A percentile compares a stretch with the other conserved stretches of the same genome.
Conservation (phyloP, 345 rosid genomes). For the Ailanthus altissimus region DNA sequence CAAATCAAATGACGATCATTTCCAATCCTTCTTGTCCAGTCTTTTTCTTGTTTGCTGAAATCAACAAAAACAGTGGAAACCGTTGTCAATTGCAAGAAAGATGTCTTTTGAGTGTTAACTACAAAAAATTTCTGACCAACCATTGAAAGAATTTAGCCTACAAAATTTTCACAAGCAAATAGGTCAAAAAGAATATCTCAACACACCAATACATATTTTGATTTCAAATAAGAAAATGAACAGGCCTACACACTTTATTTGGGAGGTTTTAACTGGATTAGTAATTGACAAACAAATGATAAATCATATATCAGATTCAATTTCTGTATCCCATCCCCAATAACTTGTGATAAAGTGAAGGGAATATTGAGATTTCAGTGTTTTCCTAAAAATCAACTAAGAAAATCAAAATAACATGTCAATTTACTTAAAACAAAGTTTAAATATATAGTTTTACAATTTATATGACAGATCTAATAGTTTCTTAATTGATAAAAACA, state of each 20-base stretch:
- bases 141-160: background rate
- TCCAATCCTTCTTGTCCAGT: constrained; percentile 95
- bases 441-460: background rate
- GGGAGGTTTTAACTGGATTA: background rate
- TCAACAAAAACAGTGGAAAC: background rate
- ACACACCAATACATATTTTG: background rate
- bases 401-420: background rate
- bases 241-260: background rate
- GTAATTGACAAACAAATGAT: background rate
- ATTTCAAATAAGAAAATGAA: background rate
- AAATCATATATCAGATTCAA: background rate
- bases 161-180: background rate
- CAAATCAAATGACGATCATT: constrained; percentile 98
- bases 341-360: background rate
- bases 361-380: background rate
- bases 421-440: background rate
- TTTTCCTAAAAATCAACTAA: background rate
- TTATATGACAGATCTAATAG: background rate
- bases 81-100: background rate
- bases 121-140: background rate
- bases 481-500: background rate
- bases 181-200: background rate
- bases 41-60: constrained; percentile 82
- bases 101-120: background rate
- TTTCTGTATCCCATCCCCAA: background rate